phyloP scores from a whole-genome alignment of 2,329 filamentous ascomycete species.

The Venturia asperata region DNA sequence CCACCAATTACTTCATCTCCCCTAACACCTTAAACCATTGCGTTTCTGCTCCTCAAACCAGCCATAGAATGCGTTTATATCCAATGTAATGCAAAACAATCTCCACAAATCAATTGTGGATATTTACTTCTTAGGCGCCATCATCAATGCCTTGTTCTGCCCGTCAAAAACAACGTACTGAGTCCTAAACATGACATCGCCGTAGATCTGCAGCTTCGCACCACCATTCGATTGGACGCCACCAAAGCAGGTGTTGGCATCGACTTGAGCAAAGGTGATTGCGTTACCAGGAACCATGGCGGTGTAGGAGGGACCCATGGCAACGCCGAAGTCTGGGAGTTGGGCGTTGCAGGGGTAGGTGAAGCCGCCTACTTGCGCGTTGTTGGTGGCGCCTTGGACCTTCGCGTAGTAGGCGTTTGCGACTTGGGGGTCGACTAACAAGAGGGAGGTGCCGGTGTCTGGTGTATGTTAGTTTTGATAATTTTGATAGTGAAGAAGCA shows the following conservation, averaged over 20 bases:
- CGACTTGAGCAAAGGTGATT: slow-evolving; percentile 34
- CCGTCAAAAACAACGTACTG: slow-evolving; percentile 55
- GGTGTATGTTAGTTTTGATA: background rate
- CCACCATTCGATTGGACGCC: slow-evolving; percentile 55
- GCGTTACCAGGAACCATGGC: slow-evolving; percentile 48
- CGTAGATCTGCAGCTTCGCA: slow-evolving; percentile 52
- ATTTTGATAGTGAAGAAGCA: background rate
- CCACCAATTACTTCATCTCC: background rate
- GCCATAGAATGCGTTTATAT: background rate
- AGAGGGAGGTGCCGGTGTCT: slow-evolving; percentile 55
- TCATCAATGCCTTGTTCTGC: slow-evolving; percentile 45
- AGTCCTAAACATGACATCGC: slow-evolving; percentile 55
- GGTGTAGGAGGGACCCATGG: slow-evolving; percentile 51
- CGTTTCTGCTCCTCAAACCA: background rate
- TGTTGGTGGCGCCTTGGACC: slow-evolving; percentile 34
- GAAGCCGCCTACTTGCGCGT: slow-evolving; percentile 36
- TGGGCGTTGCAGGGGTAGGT: slow-evolving; percentile 37
- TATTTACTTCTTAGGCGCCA: slow-evolving; percentile 37
- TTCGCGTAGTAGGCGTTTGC: slow-evolving; percentile 41
- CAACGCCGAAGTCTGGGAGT: slow-evolving; percentile 43
- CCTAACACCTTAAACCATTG: background rate
- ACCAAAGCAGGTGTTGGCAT: slow-evolving; percentile 54
- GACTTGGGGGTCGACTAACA: slow-evolving; percentile 51
- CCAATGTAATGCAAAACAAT: slow-evolving; percentile 5
- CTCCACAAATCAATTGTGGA: background rate